Percentiles rank a stretch among this genome's conserved stretches.
These are phyloP conservation scores for Aspergillus brunneoviolaceus DNA, from an alignment of 2,329 filamentous ascomycete species.

Conservation along the genomic window DNA sequence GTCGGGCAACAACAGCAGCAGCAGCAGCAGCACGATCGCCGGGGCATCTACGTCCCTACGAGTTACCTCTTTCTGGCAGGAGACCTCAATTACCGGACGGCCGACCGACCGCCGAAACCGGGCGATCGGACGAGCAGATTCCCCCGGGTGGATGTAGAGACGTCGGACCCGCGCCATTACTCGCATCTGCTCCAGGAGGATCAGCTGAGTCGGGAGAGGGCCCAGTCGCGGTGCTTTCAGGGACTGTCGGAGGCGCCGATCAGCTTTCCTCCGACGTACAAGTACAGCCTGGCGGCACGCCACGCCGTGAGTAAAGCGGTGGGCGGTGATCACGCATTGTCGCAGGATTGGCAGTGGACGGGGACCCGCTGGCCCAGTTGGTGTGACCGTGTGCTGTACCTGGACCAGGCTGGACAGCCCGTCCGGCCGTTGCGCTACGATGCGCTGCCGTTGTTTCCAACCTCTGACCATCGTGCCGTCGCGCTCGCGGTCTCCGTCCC, in stretches of 20 bases:
- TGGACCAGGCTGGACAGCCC: conserved; percentile 47
- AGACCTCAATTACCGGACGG: conserved; percentile 93
- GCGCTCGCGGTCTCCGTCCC: conserved; percentile 69
- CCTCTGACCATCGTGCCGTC: conserved; percentile 85
- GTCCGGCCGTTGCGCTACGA: conserved; percentile 66
- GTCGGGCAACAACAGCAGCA: conserved; percentile 26
- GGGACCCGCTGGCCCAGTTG: conserved; percentile 83
- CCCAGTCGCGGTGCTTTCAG: conserved; percentile 70
- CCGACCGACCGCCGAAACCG: conserved; percentile 61
- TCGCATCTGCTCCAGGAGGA: conserved; percentile 68
- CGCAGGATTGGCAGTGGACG: conserved; percentile 68
- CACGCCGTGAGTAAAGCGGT: conserved; percentile 32
- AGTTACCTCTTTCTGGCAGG: conserved; percentile 83
- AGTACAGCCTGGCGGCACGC: conserved; percentile 61
- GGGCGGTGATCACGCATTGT: conserved; percentile 24
- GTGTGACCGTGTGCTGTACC: conserved; percentile 87
- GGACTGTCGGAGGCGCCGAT: conserved; percentile 73
- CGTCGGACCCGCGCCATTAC: conserved; percentile 60
- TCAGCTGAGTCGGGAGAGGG: conserved; percentile 73
- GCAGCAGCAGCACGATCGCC: conserved; percentile 15
- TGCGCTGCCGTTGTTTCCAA: conserved; percentile 73
- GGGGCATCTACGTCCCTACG: conserved; percentile 67
- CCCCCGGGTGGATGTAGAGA: conserved; percentile 58
- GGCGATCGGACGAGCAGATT: conserved; percentile 57
- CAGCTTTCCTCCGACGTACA: conserved; percentile 88